phyloP scores from a whole-genome alignment of 371 early-diverging fungal genomes.

The Mucor velutinosus region DNA sequence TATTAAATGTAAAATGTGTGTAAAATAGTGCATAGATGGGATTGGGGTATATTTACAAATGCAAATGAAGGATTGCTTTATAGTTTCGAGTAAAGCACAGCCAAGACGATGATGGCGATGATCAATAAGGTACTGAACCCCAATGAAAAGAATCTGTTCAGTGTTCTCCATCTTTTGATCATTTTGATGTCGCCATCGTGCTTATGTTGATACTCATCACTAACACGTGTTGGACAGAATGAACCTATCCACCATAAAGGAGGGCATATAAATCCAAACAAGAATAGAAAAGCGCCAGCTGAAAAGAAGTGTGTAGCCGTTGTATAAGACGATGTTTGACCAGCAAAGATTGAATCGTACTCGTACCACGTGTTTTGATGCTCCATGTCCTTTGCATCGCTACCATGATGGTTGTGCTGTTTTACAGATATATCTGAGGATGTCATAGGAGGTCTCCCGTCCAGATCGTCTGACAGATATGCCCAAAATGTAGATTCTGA shows the following conservation, averaged over 20 bases:
- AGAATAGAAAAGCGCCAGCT: constrained; percentile 35
- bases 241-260: constrained; percentile 49
- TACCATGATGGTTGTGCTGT: not conserved
- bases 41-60: not conserved
- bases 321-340: not conserved
- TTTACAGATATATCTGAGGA: not conserved
- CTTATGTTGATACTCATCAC: not conserved
- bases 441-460: not conserved
- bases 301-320: constrained; percentile 22
- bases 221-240: constrained; percentile 25
- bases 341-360: constrained; percentile 2
- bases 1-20: not conserved
- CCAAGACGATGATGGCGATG: constrained; percentile 33
- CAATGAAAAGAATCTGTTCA: constrained; percentile 41
- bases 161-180: constrained; percentile 37
- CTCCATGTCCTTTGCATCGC: not conserved
- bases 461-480: constrained; percentile 7
- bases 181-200: constrained; percentile 30
- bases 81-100: constrained; percentile 19
- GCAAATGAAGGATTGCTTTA: not conserved
- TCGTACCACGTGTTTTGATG: constrained; percentile 1
- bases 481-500: constrained; percentile 9
- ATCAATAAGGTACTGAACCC: constrained; percentile 40
- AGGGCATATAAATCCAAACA: constrained; percentile 44
- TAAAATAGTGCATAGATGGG: not conserved